Conservation (phyloP, 2,329 filamentous ascomycete species). For the Alternaria sp. region DNA sequence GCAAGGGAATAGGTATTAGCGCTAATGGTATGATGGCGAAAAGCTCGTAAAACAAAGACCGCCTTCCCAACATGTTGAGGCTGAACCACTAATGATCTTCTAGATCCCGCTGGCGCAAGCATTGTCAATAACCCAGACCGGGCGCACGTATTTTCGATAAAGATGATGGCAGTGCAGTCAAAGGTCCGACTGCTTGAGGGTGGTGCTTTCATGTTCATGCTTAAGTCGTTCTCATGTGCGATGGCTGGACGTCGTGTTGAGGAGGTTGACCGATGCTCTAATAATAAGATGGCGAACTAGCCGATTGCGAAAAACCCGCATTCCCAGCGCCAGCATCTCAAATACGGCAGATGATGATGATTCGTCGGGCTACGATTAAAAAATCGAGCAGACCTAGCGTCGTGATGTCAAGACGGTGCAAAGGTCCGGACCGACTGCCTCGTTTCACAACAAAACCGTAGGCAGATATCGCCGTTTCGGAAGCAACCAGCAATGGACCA, state of each 20-base stretch:
- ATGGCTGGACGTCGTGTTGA: background rate
- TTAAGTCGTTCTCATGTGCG: background rate
- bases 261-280: constrained; percentile 1
- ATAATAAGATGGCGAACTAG: constrained; percentile 4
- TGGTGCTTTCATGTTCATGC: background rate
- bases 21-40: constrained; percentile 6
- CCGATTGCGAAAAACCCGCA: background rate
- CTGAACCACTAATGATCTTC: background rate
- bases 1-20: background rate
- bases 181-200: background rate
- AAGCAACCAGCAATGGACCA: background rate
- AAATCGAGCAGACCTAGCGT: background rate
- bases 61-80: background rate
- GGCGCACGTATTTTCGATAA: background rate
- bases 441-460: background rate
- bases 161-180: background rate
- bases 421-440: constrained; percentile 1
- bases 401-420: background rate
- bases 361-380: background rate
- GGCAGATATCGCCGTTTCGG: constrained; percentile 6
- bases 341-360: background rate
- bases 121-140: background rate
- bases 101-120: background rate
- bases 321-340: background rate
- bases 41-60: background rate